A percentile compares a stretch with the other conserved stretches of the same genome.
phyloP scores from a whole-genome alignment of 78 protist genomes.

The Speleostelium caveatum region DNA sequence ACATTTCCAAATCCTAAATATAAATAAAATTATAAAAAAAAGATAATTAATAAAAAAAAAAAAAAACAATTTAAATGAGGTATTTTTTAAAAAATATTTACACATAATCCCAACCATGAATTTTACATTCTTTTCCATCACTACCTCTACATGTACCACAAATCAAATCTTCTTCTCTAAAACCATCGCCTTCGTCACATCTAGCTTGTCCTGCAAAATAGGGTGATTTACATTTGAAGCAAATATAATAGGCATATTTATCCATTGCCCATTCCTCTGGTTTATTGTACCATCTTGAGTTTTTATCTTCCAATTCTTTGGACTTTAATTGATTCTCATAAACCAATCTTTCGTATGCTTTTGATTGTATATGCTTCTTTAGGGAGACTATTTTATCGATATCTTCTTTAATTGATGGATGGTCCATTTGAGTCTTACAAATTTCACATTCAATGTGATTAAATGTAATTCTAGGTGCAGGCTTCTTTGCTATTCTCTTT shows the following conservation, averaged over 20 bases:
- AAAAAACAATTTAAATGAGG: too few relatives aligned
- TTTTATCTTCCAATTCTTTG: slow-evolving; percentile 37
- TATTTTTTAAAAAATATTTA: too few relatives aligned
- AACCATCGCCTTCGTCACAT: slow-evolving; percentile 55
- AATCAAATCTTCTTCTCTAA: slow-evolving; percentile 39
- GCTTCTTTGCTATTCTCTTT: neutral
- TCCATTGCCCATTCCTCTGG: slow-evolving; percentile 63
- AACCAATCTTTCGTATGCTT: slow-evolving; percentile 30
- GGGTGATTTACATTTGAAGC: slow-evolving; percentile 29
- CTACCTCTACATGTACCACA: slow-evolving; percentile 39
- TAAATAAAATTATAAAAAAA: too few relatives aligned
- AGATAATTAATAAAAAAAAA: too few relatives aligned
- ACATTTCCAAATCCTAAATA: slow-evolving; percentile 30
- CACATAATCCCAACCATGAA: slow-evolving; percentile 56
- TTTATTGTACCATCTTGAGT: slow-evolving; percentile 52
- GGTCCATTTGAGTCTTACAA: slow-evolving; percentile 34
- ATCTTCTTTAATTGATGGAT: neutral
- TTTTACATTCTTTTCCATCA: slow-evolving; percentile 29
- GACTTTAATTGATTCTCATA: slow-evolving; percentile 29
- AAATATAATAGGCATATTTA: slow-evolving; percentile 20
- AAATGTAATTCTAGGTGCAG: slow-evolving; percentile 34
- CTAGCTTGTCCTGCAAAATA: slow-evolving; percentile 67
- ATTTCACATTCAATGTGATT: slow-evolving; percentile 21
- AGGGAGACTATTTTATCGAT: neutral
- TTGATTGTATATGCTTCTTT: slow-evolving; percentile 11